These are phyloP conservation scores for Citrus mangshanensis DNA, from an alignment of 345 rosid species.

Conservation along the genomic window DNA sequence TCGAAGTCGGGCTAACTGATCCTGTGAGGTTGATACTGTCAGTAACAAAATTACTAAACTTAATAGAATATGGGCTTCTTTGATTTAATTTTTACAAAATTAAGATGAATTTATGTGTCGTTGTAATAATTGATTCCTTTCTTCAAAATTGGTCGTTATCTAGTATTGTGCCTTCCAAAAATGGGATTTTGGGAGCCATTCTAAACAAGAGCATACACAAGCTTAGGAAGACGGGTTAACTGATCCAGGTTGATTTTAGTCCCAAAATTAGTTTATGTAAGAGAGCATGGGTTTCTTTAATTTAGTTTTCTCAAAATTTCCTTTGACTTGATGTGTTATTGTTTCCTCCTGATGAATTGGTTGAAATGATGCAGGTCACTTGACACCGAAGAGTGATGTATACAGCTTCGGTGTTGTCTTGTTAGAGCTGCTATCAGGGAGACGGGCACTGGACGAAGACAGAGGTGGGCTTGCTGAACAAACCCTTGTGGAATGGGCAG, in stretches of 20 bases:
- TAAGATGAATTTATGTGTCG: too few relatives aligned
- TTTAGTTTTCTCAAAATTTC: background rate
- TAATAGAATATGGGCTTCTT: background rate
- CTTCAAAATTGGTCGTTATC: background rate
- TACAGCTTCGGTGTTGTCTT: conserved; percentile 87
- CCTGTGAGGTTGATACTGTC: background rate
- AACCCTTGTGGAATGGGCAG: conserved; percentile 80
- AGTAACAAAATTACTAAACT: background rate
- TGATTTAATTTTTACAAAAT: background rate
- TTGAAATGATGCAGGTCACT: conserved; percentile 54
- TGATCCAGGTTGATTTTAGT: background rate
- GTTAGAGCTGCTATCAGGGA: conserved; percentile 70
- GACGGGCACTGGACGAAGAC: conserved; percentile 59
- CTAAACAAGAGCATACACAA: background rate
- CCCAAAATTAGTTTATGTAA: background rate
- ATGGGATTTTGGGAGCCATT: background rate
- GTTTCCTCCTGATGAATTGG: background rate
- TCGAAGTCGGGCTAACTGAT: background rate
- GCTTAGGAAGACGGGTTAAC: background rate
- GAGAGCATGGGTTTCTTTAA: background rate
- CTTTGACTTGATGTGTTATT: background rate
- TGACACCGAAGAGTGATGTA: conserved; percentile 88
- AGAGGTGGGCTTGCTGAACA: conserved; percentile 47
- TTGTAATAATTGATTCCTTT: background rate
- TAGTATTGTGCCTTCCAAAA: background rate